A percentile compares a stretch with the other conserved stretches of the same genome.
These are phyloP conservation scores for Pythium brachiatum DNA, from an alignment of 352 stramenopile species.

Conservation along the genomic window DNA sequence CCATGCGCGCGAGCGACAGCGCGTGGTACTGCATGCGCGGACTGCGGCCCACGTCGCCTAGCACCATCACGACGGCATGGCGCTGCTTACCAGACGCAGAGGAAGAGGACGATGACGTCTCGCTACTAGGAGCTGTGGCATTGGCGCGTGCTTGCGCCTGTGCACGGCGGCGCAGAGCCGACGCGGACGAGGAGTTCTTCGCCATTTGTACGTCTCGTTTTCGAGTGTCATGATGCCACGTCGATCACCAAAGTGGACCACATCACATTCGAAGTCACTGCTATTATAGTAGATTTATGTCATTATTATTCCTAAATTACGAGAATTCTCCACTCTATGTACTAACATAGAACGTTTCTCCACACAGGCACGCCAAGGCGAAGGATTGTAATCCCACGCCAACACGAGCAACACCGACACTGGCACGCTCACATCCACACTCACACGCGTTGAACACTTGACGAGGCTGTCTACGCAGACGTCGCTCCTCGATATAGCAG, in stretches of 20 bases:
- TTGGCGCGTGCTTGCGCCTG: constrained; percentile 28
- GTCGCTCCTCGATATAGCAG: constrained; percentile 38
- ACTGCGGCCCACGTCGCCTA: constrained; percentile 95
- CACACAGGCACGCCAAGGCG: background rate
- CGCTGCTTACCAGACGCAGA: constrained; percentile 14
- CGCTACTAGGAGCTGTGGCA: background rate
- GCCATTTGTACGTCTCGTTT: constrained; percentile 14
- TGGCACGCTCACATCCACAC: constrained; percentile 3
- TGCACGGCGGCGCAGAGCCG: constrained; percentile 23
- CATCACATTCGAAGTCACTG: background rate
- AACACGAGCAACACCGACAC: background rate
- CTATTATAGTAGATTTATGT: background rate
- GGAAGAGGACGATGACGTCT: background rate
- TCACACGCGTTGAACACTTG: background rate
- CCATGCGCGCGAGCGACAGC: constrained; percentile 89
- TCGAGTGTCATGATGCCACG: constrained; percentile 15
- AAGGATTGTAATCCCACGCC: background rate
- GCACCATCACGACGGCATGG: constrained; percentile 91
- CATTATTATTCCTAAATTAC: background rate
- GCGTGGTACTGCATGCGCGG: constrained; percentile 99
- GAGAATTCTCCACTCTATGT: background rate
- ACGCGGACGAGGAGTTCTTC: constrained; percentile 16
- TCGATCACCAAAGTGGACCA: constrained; percentile 19
- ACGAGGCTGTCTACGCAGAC: background rate
- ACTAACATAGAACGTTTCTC: constrained; percentile 20